These are phyloP conservation scores for Phytophthora tubulina DNA, from an alignment of 352 stramenopile genomes.

Conservation along the genomic window DNA sequence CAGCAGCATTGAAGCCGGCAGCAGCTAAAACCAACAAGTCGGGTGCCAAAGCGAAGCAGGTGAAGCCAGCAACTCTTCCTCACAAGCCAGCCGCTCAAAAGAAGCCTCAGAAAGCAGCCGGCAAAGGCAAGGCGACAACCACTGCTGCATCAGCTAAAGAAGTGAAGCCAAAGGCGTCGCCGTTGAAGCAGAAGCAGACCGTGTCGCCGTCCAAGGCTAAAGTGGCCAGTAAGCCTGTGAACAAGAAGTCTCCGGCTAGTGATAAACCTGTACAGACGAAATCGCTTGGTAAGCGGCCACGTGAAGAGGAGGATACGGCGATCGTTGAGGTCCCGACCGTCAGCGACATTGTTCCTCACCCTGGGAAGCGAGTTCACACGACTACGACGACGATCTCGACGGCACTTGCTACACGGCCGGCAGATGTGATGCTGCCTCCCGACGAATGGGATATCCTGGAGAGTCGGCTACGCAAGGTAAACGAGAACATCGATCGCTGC, in stretches of 20 bases:
- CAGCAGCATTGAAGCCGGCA: slow-evolving; percentile 7
- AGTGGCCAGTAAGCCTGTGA: slow-evolving; percentile 9
- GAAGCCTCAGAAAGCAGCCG: slow-evolving; percentile 31
- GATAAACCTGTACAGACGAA: neutral
- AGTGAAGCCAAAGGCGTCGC: slow-evolving; percentile 20
- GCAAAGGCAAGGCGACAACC: slow-evolving; percentile 24
- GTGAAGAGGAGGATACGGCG: slow-evolving; percentile 39
- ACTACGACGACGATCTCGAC: slow-evolving; percentile 54
- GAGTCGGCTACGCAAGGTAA: slow-evolving; percentile 69
- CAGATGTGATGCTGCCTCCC: slow-evolving; percentile 57
- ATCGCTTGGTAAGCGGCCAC: slow-evolving; percentile 45
- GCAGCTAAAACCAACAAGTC: slow-evolving; percentile 12
- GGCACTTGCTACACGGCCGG: slow-evolving; percentile 46
- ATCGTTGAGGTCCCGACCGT: slow-evolving; percentile 58
- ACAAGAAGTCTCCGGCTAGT: slow-evolving; percentile 7
- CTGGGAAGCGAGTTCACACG: slow-evolving; percentile 54
- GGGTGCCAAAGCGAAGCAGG: slow-evolving; percentile 20
- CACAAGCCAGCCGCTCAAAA: slow-evolving; percentile 19
- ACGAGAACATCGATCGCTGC: slow-evolving; percentile 75
- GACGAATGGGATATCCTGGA: slow-evolving; percentile 79
- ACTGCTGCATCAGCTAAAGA: slow-evolving; percentile 15
- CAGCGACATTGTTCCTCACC: slow-evolving; percentile 57
- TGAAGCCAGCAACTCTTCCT: slow-evolving; percentile 13
- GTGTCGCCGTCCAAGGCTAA: slow-evolving; percentile 11
- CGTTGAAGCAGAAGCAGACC: slow-evolving; percentile 11